phyloP scores from a whole-genome alignment of 2,329 filamentous ascomycete species.

The Cytospora mali region DNA sequence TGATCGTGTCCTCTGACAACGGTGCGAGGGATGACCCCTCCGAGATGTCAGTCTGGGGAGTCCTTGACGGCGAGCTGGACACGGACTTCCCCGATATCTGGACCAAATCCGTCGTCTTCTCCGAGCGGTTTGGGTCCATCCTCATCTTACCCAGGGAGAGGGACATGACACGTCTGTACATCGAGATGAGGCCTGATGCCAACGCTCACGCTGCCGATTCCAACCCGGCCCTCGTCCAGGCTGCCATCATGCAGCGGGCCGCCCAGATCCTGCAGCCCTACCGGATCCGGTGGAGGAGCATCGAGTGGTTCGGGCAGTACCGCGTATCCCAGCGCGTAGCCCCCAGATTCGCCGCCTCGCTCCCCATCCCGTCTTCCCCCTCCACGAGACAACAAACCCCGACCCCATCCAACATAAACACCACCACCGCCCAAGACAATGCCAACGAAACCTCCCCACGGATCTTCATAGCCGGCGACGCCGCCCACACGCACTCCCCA shows the following conservation, averaged over 20 bases:
- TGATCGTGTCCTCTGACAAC: constrained; percentile 53
- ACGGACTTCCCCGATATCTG: constrained; percentile 76
- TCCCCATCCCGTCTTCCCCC: background rate
- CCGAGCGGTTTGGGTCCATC: constrained; percentile 67
- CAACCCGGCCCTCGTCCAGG: constrained; percentile 43
- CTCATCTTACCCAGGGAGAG: constrained; percentile 75
- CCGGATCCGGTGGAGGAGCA: constrained; percentile 58
- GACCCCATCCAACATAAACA: background rate
- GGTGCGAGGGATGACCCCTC: constrained; percentile 60
- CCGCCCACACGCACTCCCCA: constrained; percentile 72
- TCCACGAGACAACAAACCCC: constrained; percentile 10
- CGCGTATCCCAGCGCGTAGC: constrained; percentile 73
- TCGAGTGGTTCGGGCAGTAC: constrained; percentile 74
- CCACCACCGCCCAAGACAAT: constrained; percentile 21
- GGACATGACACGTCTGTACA: constrained; percentile 69
- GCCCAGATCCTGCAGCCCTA: constrained; percentile 63
- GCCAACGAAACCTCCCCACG: constrained; percentile 39
- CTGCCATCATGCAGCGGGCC: constrained; percentile 71
- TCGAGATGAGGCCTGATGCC: constrained; percentile 56
- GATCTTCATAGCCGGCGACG: constrained; percentile 72
- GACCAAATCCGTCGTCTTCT: constrained; percentile 72
- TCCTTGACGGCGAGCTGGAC: constrained; percentile 70
- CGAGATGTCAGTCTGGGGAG: constrained; percentile 63
- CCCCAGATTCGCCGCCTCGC: constrained; percentile 64
- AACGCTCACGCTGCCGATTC: constrained; percentile 50